Percentiles rank a stretch among this genome's conserved stretches.
Evolutionary conservation across 768 basidiomycete species (phyloP).

Genomic region (Boletus fagicola): DNA sequence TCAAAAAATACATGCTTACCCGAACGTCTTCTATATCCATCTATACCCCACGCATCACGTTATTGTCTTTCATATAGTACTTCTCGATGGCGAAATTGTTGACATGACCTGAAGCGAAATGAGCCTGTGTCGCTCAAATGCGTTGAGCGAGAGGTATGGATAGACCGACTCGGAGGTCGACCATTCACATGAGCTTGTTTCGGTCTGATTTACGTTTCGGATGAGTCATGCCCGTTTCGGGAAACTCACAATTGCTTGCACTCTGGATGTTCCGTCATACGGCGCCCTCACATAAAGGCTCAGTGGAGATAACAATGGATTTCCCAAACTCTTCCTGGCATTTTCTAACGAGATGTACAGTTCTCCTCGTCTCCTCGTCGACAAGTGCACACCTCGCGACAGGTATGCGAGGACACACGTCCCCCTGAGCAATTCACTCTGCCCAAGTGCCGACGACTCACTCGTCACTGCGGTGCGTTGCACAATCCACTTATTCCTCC

Average conservation of each 20-base stretch:
- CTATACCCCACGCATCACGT: constrained; percentile 19
- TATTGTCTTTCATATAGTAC: constrained; percentile 8
- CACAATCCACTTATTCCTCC: background rate
- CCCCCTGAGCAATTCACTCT: constrained; percentile 26
- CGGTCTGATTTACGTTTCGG: constrained; percentile 28
- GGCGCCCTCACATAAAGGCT: constrained; percentile 23
- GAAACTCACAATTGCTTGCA: constrained; percentile 21
- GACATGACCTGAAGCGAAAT: constrained; percentile 24
- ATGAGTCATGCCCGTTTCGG: constrained; percentile 5
- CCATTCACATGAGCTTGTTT: constrained; percentile 2
- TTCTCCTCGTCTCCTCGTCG: constrained; percentile 30
- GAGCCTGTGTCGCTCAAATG: constrained; percentile 3
- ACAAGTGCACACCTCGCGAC: constrained; percentile 36
- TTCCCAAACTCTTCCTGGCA: background rate
- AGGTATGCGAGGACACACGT: constrained; percentile 34
- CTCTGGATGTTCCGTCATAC: constrained; percentile 13
- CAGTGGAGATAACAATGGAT: constrained; percentile 2
- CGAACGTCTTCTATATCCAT: constrained; percentile 26
- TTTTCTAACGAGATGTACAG: constrained; percentile 15
- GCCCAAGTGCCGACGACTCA: constrained; percentile 31
- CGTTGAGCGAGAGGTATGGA: constrained; percentile 2
- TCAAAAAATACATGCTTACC: constrained; percentile 14
- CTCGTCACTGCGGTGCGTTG: constrained; percentile 22
- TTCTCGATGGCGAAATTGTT: constrained; percentile 15
- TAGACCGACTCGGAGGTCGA: constrained; percentile 15